Percentiles rank a stretch among this genome's conserved stretches.
These are phyloP conservation scores for Ascochyta pisi DNA, from an alignment of 2,329 filamentous ascomycete genomes.

Conservation along the genomic window DNA sequence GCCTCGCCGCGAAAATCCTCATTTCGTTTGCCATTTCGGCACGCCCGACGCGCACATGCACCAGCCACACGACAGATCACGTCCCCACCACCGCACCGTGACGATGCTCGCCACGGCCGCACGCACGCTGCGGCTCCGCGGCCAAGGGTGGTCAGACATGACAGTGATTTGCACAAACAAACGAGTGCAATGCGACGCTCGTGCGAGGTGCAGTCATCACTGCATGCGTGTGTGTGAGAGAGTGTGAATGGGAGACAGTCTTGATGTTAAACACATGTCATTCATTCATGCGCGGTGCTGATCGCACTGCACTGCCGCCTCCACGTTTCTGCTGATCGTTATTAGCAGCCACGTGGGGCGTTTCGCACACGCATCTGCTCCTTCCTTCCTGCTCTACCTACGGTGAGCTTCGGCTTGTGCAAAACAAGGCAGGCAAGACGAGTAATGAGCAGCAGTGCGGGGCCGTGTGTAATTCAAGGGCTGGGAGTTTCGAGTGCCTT, in stretches of 20 bases:
- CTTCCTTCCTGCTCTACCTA: too few relatives aligned
- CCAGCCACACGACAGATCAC: slow-evolving; percentile 9
- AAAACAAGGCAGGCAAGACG: background rate
- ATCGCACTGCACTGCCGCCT: slow-evolving; percentile 5
- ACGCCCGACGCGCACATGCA: background rate
- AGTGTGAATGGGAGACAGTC: background rate
- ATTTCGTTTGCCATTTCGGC: slow-evolving; percentile 2
- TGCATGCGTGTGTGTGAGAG: slow-evolving; percentile 2
- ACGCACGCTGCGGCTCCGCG: too few relatives aligned
- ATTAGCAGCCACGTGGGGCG: slow-evolving; percentile 14
- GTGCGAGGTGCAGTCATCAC: too few relatives aligned
- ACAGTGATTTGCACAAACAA: too few relatives aligned
- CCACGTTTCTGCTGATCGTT: slow-evolving; percentile 11
- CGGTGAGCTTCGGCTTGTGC: slow-evolving; percentile 11
- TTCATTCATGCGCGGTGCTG: background rate
- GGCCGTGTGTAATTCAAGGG: background rate
- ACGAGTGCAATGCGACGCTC: too few relatives aligned
- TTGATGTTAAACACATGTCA: slow-evolving; percentile 8
- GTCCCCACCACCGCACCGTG: background rate
- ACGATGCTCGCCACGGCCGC: background rate
- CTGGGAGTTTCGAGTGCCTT: background rate
- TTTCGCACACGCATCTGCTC: background rate
- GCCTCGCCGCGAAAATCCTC: slow-evolving; percentile 8
- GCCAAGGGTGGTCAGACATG: too few relatives aligned
- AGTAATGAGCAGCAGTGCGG: background rate